Base-by-base conservation (phyloP, 1,139 yeast species). In the Candida sojae region DNA sequence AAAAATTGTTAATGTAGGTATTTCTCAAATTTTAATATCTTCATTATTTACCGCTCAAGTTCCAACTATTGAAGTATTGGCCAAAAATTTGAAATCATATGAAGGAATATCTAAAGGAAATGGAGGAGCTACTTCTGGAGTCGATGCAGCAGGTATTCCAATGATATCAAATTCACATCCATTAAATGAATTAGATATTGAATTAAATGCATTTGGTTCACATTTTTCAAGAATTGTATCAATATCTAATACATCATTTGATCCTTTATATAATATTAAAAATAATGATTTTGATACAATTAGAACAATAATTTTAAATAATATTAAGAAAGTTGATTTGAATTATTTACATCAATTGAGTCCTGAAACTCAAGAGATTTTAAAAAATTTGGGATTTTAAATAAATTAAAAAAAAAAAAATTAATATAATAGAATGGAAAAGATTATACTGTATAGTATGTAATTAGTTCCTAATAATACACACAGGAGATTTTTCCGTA, bases 131-230 rank as follows among this genome's bases (percentile, higher is more conserved):
- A 28, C n/a, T n/a, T n/a, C 39, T 23, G 50, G 43, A 51, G 55
- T 71, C 60, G 50, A 66, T 57, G 53, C 47, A 12, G 40, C 43
- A 17, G 49, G 42, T 51, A 54, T 71, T 5, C 36, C 28, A 31
- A 32, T 30, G 50, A 46, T 53, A 53, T 25, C 39, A 6, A 32
- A 33, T 9, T 17, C 21, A 17, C 43, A 41, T 33, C 71, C 63
- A 49, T 67, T 60, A 39, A 78, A 78, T 47, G 89, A 83, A 47
- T 63, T 82, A 37, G 91, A 85, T 52, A 66, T 79, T 41, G 89
- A 84, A 35, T 84, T 84, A 39, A 64, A 80, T 28, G 75, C 95
- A 1, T 93, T 91, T 68, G 98, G 98, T 2, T 86, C 97, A 0
- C 83, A 84, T 45, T 93, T 82, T 66, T 88, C 96, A 43, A 84